A percentile compares a stretch with the other conserved stretches of the same genome.
Conservation (phyloP, 2,329 filamentous ascomycete genomes). For the Colletotrichum falcatum region DNA sequence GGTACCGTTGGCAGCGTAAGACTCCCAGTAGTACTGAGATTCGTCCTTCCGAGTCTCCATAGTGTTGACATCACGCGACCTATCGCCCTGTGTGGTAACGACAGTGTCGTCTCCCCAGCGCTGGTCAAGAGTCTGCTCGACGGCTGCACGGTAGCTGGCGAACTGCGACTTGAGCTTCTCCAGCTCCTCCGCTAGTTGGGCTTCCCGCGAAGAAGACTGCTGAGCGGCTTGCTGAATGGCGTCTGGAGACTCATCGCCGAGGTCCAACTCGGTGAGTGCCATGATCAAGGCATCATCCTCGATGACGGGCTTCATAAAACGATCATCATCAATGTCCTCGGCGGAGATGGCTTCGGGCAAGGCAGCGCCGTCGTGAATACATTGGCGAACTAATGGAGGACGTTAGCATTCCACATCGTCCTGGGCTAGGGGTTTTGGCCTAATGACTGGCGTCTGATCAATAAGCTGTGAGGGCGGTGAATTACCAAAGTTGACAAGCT, state of each 20-base stretch:
- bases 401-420: background rate
- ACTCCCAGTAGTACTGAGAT: conserved; percentile 69
- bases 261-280: conserved; percentile 81
- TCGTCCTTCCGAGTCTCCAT: conserved; percentile 48
- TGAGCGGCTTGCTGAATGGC: conserved; percentile 46
- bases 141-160: conserved; percentile 72
- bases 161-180: conserved; percentile 71
- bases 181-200: conserved; percentile 70
- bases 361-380: conserved; percentile 56
- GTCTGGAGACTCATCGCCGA: conserved; percentile 54
- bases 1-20: conserved; percentile 70
- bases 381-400: conserved; percentile 57
- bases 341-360: conserved; percentile 70
- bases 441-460: background rate
- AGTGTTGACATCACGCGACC: conserved; percentile 40
- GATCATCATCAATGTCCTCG: conserved; percentile 78
- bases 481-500: conserved; percentile 77
- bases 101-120: conserved; percentile 71
- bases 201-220: conserved; percentile 62
- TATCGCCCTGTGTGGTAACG: conserved; percentile 42
- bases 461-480: background rate
- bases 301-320: conserved; percentile 84
- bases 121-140: conserved; percentile 74
- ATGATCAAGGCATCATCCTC: conserved; percentile 92
- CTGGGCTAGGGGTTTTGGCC: background rate